Evolutionary conservation across 192 early-diverging fungal species (phyloP).

Genomic region (Gaertneriomyces semiglobifer): DNA sequence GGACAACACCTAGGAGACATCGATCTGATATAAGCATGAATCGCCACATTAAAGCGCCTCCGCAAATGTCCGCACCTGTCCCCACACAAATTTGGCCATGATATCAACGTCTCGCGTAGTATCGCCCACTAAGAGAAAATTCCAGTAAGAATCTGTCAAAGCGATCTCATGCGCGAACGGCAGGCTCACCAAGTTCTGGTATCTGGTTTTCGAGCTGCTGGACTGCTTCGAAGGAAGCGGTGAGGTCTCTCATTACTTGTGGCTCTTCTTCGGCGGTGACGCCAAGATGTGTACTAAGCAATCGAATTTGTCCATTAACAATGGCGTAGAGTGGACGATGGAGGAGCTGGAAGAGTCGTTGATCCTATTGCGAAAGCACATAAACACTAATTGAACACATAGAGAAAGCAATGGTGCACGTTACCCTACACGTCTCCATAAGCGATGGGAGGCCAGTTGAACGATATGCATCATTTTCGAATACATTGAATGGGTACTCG

Average conservation of each 20-base stretch:
- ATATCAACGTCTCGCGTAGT: constrained; percentile 51
- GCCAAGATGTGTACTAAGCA: constrained; percentile 8
- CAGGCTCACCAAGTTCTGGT: constrained; percentile 38
- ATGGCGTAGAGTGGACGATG: constrained; percentile 72
- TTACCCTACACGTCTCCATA: constrained; percentile 19
- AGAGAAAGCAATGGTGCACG: neutral
- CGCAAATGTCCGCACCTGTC: constrained; percentile 7
- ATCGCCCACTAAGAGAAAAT: constrained; percentile 22
- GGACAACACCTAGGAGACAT: constrained; percentile 44
- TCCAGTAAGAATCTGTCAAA: neutral
- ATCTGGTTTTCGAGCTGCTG: constrained; percentile 50
- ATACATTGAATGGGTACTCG: constrained; percentile 72
- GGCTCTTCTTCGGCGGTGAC: constrained; percentile 26
- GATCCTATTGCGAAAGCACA: constrained; percentile 34
- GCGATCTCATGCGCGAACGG: neutral
- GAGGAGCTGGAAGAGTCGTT: constrained; percentile 60
- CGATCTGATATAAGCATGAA: neutral
- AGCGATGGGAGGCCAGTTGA: constrained; percentile 22
- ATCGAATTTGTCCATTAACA: constrained; percentile 45
- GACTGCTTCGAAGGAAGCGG: constrained; percentile 47
- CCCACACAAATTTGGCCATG: constrained; percentile 63
- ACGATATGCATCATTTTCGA: constrained; percentile 59
- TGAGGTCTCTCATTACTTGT: constrained; percentile 28
- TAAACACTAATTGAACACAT: neutral
- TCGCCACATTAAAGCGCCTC: neutral